phyloP scores from a whole-genome alignment of 768 basidiomycete species.

The Coprinopsis marcescibilis region DNA sequence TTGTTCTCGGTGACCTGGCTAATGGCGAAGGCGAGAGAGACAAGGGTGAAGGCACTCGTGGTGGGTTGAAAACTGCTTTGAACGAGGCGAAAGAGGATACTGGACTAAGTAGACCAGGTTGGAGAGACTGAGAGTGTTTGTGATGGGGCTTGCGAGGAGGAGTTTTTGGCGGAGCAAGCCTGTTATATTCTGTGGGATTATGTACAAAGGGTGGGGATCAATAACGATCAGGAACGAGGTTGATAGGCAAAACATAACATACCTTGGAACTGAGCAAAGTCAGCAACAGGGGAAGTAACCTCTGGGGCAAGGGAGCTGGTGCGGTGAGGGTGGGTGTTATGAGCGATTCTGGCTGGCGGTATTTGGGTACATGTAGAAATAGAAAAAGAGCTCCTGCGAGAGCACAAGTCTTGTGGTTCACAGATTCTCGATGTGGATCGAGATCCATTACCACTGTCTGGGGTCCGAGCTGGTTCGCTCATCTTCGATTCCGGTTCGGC shows the following conservation, averaged over 20 bases:
- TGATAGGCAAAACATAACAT: neutral
- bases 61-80: neutral
- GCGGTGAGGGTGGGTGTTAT: neutral
- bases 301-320: neutral
- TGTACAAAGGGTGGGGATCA: neutral
- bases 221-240: neutral
- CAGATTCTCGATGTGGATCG: neutral
- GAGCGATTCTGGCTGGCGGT: neutral
- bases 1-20: neutral
- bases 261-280: neutral
- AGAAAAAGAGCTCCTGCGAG: neutral
- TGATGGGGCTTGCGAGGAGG: no score
- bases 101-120: slow-evolving; percentile 1
- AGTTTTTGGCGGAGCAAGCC: no score
- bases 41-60: slow-evolving; percentile 5
- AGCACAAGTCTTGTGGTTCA: neutral
- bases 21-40: neutral
- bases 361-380: neutral
- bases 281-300: neutral
- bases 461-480: neutral
- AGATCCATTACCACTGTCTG: neutral
- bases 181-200: no score
- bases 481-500: neutral
- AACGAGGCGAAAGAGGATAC: neutral
- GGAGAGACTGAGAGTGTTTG: no score